Evolutionary conservation across 2,329 filamentous ascomycete species (phyloP).

Genomic region (Penicillium sp.): DNA sequence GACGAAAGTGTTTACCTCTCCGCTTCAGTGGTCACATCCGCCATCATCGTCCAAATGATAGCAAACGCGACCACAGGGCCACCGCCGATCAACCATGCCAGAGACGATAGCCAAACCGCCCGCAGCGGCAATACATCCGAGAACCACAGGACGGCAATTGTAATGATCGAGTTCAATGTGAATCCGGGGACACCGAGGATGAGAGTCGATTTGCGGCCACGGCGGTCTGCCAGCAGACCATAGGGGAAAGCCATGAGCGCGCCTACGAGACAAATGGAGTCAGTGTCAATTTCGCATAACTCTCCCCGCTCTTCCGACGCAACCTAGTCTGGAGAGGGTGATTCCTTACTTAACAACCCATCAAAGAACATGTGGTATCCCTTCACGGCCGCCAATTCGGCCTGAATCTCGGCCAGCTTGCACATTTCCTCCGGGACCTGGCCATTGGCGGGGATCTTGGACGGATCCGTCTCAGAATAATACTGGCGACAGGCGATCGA

Average conservation of each 20-base stretch:
- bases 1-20: slow-evolving; percentile 36
- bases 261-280: slow-evolving; percentile 30
- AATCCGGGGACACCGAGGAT: slow-evolving; percentile 47
- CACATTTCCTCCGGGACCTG: slow-evolving; percentile 52
- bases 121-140: slow-evolving; percentile 48
- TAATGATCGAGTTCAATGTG: slow-evolving; percentile 36
- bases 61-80: slow-evolving; percentile 51
- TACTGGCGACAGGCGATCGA: slow-evolving; percentile 52
- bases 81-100: slow-evolving; percentile 51
- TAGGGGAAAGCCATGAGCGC: slow-evolving; percentile 53
- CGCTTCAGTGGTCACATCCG: slow-evolving; percentile 52
- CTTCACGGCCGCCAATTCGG: slow-evolving; percentile 53
- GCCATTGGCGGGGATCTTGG: slow-evolving; percentile 45
- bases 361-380: slow-evolving; percentile 55
- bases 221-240: slow-evolving; percentile 52
- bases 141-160: slow-evolving; percentile 40
- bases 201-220: slow-evolving; percentile 51
- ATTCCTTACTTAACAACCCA: slow-evolving; percentile 40
- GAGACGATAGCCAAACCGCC: slow-evolving; percentile 51
- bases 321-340: too few species aligned
- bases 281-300: background rate
- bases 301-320: background rate
- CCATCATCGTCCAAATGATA: slow-evolving; percentile 54
- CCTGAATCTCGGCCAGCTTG: slow-evolving; percentile 53
- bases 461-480: slow-evolving; percentile 46